Conservation (phyloP, 805 yeast genomes). For the Dipodascus albidus region DNA sequence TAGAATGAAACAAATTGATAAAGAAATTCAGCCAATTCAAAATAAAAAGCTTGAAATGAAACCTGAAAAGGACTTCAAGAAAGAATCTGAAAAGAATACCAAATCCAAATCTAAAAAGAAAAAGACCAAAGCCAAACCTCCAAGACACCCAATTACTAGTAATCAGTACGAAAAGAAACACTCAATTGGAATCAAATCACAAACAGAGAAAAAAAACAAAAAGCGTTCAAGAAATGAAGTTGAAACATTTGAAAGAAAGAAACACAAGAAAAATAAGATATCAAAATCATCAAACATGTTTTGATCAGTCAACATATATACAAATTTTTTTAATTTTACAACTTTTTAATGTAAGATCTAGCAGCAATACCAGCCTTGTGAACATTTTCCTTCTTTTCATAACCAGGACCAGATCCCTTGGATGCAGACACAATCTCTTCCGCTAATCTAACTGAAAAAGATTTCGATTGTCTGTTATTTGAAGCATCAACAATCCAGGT, state of each 20-base stretch:
- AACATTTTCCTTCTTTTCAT: conserved; percentile 70
- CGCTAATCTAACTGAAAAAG: conserved; percentile 77
- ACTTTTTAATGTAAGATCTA: conserved; percentile 59
- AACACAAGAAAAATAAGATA: background rate
- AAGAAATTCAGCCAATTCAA: background rate
- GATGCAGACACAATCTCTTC: conserved; percentile 77
- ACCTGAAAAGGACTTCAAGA: background rate
- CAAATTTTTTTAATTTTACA: conserved; percentile 12
- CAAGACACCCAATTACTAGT: too few species aligned
- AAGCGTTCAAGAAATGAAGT: background rate
- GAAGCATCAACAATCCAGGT: conserved; percentile 84
- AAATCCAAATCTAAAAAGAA: background rate
- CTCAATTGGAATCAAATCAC: background rate
- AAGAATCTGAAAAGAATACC: background rate
- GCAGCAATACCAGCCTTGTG: conserved; percentile 83
- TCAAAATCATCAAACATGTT: background rate
- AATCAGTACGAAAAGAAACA: background rate
- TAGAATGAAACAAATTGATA: too few species aligned
- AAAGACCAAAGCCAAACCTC: too few species aligned
- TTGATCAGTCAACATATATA: background rate
- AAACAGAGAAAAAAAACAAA: background rate
- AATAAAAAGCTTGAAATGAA: background rate
- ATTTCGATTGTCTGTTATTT: conserved; percentile 63
- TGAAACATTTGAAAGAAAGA: background rate
- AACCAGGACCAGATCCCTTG: conserved; percentile 71